These are phyloP conservation scores for Ichthyophthirius multifiliis DNA, from an alignment of 169 alveolate species.

Conservation along the genomic window DNA sequence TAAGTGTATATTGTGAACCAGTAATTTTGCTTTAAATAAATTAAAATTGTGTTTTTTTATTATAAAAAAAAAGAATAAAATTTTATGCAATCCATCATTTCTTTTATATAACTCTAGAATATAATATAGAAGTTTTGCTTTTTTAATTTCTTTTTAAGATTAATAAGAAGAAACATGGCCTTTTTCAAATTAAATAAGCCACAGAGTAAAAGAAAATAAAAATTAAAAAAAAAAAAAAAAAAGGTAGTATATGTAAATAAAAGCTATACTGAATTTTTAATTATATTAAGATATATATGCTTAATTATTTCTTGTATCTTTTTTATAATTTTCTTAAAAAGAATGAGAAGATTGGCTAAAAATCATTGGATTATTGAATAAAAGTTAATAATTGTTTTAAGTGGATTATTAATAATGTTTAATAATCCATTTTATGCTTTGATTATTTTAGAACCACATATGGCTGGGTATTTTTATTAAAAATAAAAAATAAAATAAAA, in stretches of 20 bases:
- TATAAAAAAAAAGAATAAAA: neutral
- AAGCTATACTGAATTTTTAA: neutral
- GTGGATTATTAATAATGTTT: neutral
- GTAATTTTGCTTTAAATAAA: neutral
- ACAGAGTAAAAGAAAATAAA: neutral
- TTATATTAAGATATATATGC: neutral
- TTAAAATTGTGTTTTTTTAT: neutral
- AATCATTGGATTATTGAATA: neutral
- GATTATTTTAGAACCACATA: neutral
- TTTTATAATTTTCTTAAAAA: neutral
- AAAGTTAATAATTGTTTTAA: neutral
- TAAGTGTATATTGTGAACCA: neutral
- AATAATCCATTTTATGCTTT: slow-evolving; percentile 1
- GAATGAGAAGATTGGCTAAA: neutral
- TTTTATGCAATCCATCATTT: neutral
- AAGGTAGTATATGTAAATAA: neutral
- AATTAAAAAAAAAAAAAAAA: neutral
- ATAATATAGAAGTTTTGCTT: neutral
- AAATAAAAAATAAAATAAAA: neutral
- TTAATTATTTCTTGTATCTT: neutral
- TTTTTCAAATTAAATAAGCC: neutral
- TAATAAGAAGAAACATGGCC: neutral
- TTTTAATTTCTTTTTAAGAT: neutral
- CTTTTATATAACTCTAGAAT: neutral
- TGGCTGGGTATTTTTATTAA: neutral